Evolutionary conservation across 768 basidiomycete species (phyloP).

Genomic region (Ramaria sp.): DNA sequence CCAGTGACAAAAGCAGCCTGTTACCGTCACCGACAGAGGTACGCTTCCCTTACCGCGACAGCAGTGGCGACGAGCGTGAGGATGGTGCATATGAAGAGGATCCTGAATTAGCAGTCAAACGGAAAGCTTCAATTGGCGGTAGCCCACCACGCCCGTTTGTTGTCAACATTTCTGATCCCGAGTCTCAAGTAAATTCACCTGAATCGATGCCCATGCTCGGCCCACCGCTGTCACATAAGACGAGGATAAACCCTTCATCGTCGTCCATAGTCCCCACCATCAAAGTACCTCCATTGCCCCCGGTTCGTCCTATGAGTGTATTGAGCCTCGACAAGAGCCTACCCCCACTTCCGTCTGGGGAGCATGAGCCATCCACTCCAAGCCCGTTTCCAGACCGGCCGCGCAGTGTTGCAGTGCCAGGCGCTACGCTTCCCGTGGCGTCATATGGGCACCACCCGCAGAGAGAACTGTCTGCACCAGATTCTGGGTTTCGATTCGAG

Average conservation of each 20-base stretch:
- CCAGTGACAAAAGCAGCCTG: constrained; percentile 8
- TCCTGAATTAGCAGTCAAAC: background rate
- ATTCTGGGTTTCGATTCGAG: constrained; percentile 8
- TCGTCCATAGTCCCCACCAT: background rate
- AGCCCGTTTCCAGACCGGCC: constrained; percentile 32
- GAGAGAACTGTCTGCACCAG: background rate
- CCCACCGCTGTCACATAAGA: background rate
- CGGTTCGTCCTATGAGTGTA: constrained; percentile 8
- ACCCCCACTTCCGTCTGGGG: constrained; percentile 57
- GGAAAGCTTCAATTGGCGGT: background rate
- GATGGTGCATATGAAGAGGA: constrained; percentile 4
- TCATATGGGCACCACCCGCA: background rate
- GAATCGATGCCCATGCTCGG: background rate
- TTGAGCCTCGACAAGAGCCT: constrained; percentile 58
- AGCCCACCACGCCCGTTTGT: background rate
- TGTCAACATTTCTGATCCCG: constrained; percentile 1
- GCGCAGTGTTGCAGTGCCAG: constrained; percentile 44
- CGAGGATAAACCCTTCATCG: background rate
- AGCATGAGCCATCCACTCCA: background rate
- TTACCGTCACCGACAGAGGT: constrained; percentile 14
- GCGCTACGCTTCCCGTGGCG: background rate
- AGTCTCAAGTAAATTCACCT: background rate
- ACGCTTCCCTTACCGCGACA: constrained; percentile 12
- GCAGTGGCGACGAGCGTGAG: constrained; percentile 5
- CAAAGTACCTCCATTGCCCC: constrained; percentile 15